Base-by-base conservation (phyloP, 306 rosid genomes). In the Senna siamea region DNA sequence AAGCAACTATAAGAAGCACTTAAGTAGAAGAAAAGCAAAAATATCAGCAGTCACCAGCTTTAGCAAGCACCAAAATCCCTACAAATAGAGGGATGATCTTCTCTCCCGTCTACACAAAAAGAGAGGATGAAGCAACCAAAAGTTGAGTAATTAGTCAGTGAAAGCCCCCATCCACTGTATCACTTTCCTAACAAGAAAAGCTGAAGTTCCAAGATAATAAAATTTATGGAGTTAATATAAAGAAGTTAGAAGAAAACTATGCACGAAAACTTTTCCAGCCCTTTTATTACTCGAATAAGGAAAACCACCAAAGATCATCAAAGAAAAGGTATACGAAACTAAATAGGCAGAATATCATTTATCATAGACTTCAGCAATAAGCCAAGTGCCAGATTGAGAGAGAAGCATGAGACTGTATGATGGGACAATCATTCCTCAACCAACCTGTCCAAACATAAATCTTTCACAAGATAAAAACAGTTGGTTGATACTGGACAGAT, bases 201-300 rank as follows among this genome's bases (percentile, higher is more conserved):
- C n/a, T n/a, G n/a, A n/a, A n/a, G n/a, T n/a, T n/a, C n/a, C n/a
- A n/a, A n/a, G n/a, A n/a, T n/a, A n/a, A n/a, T n/a, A n/a, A n/a
- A n/a, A n/a, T n/a, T n/a, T n/a, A n/a, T n/a, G n/a, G n/a, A n/a
- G n/a, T n/a, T n/a, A n/a, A n/a, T n/a, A n/a, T n/a, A n/a, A 5
- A 26, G 30, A 26, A 26, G 2, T 26, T 26, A 3, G 3, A 26
- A 65, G 50, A 70, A 60, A 43, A 43, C 38, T 26, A 43, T 60
- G 61, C 0, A 22, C 20, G 1, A 9, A 74, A 74, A 15, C 61
- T 63, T 51, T 75, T 64, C 72, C 44, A 58, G 46, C 19, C 40
- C 76, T 11, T 76, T 63, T 40, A 79, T 69, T 73, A 51, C 69
- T 65, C 63, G 23, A 62, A 54, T 71, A 71, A 54, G 61, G 19